Evolutionary conservation across 208 protist species (phyloP), one percentile per base, ranked within the genome.

Genomic region (Hexamita inflata): DNA sequence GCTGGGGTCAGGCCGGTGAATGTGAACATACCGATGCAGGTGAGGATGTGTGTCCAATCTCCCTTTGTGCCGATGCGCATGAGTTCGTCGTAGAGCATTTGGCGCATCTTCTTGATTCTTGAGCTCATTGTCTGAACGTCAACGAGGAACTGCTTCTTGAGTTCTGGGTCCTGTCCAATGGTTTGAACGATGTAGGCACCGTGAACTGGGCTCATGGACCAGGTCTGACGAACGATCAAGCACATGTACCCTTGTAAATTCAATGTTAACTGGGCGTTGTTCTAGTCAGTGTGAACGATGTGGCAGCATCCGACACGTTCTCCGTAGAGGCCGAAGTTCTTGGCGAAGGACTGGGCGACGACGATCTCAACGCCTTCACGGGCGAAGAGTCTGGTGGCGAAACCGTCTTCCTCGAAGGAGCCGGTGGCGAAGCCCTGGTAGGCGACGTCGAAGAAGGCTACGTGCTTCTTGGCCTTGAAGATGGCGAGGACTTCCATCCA

Each of bases 401-500:
- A 59, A 30, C 49, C 80, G 53, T 82, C 80, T 26, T 42, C 53
- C n/a, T 82, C 64, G 24, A 82, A 49, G 65, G 80, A 70, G 29
- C 80, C 80, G 28, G 80, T 80, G 11, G 74, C 80, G 61, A 78
- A 82, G 19, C 80, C 80, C 40, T 82, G 78, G 38, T 82, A 82
- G 0, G 80, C 80, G 34, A 73, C 58, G 45, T 81, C 78, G 29
- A 79, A 64, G 67, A 79, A 67, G 11, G 62, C 35, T 32, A 79
- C 58, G 19, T 74, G 61, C 0, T 70, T 78, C 1, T 66, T 11
- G 0, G 59, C 41, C 59, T 68, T 42, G 38, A 79, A 30, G 11
- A 78, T 0, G 0, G 73, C 26, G 4, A 45, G 0, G 15, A 80
- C 35, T 19, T 49, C 19, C 26, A 53, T 34, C 78, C 78, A 81